Evolutionary conservation across 331 rosid species (phyloP).

Genomic region (Malus hybrid): DNA sequence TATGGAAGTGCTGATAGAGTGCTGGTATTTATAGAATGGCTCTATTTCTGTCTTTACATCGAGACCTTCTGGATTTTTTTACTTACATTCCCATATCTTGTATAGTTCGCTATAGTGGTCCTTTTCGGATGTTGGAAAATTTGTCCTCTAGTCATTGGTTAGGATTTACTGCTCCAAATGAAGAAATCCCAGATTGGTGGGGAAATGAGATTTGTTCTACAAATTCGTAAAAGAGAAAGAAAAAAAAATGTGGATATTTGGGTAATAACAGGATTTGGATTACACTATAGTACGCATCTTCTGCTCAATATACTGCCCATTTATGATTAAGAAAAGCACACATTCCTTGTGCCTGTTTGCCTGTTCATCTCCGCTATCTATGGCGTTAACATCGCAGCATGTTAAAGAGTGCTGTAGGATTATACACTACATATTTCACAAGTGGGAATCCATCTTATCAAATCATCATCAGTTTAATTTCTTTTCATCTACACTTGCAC

Average conservation of each 20-base stretch:
- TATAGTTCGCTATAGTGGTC: background rate
- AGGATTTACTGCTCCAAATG: background rate
- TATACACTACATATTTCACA: background rate
- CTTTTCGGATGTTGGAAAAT: background rate
- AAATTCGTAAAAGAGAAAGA: background rate
- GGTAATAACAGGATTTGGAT: background rate
- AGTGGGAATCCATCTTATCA: background rate
- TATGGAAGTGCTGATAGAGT: conserved; percentile 17
- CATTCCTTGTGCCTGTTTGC: background rate
- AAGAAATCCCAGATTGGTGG: background rate
- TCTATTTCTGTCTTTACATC: background rate
- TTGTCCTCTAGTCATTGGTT: background rate
- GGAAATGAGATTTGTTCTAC: background rate
- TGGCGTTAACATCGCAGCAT: background rate
- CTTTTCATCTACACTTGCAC: background rate
- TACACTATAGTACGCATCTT: background rate
- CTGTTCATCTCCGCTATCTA: background rate
- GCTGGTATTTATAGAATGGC: conserved; percentile 10
- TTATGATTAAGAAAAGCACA: background rate
- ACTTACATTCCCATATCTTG: background rate
- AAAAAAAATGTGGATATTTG: background rate
- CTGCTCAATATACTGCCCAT: background rate
- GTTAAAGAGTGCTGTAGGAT: background rate
- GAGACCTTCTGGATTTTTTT: background rate
- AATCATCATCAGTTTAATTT: background rate